These are phyloP conservation scores for Fraxinus americana DNA, from an alignment of 257 asterid species.

Conservation along the genomic window DNA sequence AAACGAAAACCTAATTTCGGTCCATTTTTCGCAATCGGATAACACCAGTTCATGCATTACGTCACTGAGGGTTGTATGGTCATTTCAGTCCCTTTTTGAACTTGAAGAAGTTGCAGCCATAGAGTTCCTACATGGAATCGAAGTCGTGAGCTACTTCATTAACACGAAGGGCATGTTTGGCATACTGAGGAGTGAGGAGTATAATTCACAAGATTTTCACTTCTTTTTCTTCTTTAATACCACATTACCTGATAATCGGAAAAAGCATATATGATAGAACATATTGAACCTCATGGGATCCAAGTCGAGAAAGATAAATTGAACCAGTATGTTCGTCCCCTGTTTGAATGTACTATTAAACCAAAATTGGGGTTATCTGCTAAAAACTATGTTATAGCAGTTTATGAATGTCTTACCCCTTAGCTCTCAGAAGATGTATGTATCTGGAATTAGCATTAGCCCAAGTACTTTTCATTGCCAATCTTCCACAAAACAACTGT, in stretches of 20 bases:
- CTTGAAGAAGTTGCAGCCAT: not conserved
- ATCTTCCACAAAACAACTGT: not conserved
- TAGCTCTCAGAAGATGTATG: not conserved
- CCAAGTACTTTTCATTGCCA: not conserved
- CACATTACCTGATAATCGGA: not conserved
- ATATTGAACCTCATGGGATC: not conserved
- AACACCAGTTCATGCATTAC: not conserved
- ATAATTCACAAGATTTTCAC: no score
- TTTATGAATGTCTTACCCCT: not conserved
- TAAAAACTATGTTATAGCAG: no score
- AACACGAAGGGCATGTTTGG: not conserved
- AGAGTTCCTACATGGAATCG: not conserved
- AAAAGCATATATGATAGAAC: not conserved
- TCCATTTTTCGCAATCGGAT: not conserved
- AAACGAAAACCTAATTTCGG: not conserved
- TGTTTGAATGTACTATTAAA: no score
- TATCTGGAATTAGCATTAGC: not conserved
- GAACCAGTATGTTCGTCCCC: no score
- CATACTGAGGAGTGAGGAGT: not conserved
- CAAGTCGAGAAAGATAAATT: no score
- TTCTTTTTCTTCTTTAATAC: not conserved
- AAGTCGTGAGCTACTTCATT: not conserved
- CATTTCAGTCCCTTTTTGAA: not conserved
- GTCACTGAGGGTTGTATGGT: not conserved
- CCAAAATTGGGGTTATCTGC: no score